Evolutionary conservation across 1,139 yeast species (phyloP), one percentile per base, ranked within the genome.

Genomic region (Lodderomyces theae): DNA sequence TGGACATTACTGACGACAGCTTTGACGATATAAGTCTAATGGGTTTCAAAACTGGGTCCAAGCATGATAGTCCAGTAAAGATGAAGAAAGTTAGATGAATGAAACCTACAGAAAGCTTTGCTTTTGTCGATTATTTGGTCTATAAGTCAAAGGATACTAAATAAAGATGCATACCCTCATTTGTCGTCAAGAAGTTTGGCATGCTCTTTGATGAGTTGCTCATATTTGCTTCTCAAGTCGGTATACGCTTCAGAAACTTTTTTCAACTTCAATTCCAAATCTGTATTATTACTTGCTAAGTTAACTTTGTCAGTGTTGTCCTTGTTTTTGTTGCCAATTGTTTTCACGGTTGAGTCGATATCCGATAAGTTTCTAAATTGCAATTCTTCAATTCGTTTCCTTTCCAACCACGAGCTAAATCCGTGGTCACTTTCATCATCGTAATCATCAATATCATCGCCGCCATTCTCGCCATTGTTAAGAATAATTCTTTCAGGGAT

Each of bases 191-290:
- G 42, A 26, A 74, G 51, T 40, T 71, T 62, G 34, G 76, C 61
- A 52, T 81, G 82, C 44, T 80, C 81, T 21, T 67, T 60, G 46
- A 72, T 71, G 47, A 83, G 64, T 46, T 77, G 76, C 51, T 82
- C 86, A 53, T 84, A 82, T 61, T 79, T 74, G 24, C 64, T 58
- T 56, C 82, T 74, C 49, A 85, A 61, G 28, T 79, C 82, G 11
- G 64, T 61, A 60, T 83, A 82, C 1, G 86, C 87, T 26, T 65
- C 59, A 1, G 81, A 73, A 26, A 82, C 65, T 46, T 69, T 69
- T 12, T 63, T 61, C 22, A 83, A 59, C 47, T 81, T 74, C 13
- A 56, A 62, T 52, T 77, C 72, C 34, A 77, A 51, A 26, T 66
- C 71, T 32, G 24, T 42, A n/a, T 48, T 44, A 16, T 31, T 38